phyloP scores from a whole-genome alignment of 2,329 filamentous ascomycete genomes.

The Colletotrichum higginsianum region DNA sequence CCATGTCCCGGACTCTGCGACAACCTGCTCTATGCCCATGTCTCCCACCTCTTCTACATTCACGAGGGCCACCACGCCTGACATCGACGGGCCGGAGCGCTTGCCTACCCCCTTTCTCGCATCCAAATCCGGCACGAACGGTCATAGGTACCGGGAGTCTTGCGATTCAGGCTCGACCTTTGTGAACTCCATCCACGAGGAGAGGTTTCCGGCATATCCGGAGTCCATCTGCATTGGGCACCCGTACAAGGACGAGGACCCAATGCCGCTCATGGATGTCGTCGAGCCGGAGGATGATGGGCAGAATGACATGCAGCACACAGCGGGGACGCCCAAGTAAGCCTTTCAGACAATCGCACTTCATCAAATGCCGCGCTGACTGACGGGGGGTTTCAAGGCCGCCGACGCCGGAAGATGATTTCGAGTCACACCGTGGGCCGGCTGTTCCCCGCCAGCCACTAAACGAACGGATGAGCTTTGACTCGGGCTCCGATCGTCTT shows the following conservation, averaged over 20 bases:
- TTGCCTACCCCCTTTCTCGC: constrained; percentile 35
- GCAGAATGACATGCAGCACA: constrained; percentile 14
- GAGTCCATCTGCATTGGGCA: constrained; percentile 18
- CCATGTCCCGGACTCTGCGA: constrained; percentile 56
- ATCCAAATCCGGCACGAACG: constrained; percentile 20
- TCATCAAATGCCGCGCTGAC: constrained; percentile 7
- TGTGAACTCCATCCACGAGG: constrained; percentile 44
- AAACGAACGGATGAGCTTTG: constrained; percentile 41
- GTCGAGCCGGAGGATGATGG: constrained; percentile 25
- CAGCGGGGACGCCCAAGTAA: constrained; percentile 38
- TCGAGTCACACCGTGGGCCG: constrained; percentile 10
- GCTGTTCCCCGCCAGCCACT: constrained; percentile 12
- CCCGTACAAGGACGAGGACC: constrained; percentile 49
- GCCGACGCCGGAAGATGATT: constrained; percentile 13
- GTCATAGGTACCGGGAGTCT: constrained; percentile 43
- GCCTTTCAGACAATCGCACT: background rate
- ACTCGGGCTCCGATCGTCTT: constrained; percentile 39
- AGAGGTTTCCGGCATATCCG: constrained; percentile 39
- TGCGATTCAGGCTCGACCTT: constrained; percentile 57
- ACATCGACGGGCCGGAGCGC: constrained; percentile 37
- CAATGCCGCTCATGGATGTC: constrained; percentile 46
- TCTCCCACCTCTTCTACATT: constrained; percentile 43
- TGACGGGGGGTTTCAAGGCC: background rate
- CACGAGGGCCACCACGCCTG: constrained; percentile 42
- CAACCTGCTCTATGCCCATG: constrained; percentile 51